Conservation (phyloP, 257 asterid species). For the Solanum acaule region DNA sequence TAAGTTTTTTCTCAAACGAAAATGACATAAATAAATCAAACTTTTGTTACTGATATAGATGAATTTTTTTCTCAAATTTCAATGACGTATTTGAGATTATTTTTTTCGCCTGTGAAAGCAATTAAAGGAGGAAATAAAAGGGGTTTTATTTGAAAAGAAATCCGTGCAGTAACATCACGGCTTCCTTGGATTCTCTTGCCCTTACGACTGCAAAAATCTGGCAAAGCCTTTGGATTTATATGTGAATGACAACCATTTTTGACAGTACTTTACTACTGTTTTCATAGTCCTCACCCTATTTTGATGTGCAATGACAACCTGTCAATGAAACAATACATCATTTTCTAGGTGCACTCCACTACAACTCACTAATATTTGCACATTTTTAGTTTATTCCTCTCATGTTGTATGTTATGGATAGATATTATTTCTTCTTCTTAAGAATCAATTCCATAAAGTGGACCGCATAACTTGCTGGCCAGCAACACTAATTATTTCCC, state of each 20-base stretch:
- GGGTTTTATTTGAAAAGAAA: neutral
- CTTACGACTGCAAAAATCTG: neutral
- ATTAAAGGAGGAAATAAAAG: neutral
- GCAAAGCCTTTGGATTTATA: neutral
- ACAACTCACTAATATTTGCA: neutral
- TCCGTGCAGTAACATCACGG: constrained; percentile 1
- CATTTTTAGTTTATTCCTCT: neutral
- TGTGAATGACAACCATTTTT: neutral
- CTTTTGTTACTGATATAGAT: too few species aligned
- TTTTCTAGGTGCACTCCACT: too few species aligned
- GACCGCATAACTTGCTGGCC: neutral
- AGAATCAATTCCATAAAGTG: neutral
- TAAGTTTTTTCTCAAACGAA: too few species aligned
- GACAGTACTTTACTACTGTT: neutral
- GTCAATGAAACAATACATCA: neutral
- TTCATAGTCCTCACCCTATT: neutral
- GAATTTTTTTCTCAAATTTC: too few species aligned
- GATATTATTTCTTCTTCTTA: neutral
- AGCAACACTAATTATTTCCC: neutral
- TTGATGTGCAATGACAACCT: neutral
- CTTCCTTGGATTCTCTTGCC: neutral
- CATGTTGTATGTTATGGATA: neutral
- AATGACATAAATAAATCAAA: too few species aligned
- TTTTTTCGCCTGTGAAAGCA: too few species aligned
- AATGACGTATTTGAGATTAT: too few species aligned